These are phyloP conservation scores for Rutidosis leptorrhynchoides DNA, from an alignment of 129 eudicot genomes.

Conservation along the genomic window DNA sequence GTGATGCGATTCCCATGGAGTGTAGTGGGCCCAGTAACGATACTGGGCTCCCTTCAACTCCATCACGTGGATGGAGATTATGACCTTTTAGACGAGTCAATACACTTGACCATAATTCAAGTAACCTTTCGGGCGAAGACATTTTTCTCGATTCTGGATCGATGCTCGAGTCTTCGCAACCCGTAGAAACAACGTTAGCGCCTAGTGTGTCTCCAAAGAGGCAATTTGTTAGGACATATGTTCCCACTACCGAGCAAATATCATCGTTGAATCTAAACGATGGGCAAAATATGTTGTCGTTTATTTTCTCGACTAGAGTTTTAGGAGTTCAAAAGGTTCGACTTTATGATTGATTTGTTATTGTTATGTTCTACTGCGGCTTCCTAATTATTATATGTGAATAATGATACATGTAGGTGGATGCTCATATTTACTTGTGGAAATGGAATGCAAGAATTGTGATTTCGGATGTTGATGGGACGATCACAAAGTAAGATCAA, in stretches of 20 bases:
- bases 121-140: too few species aligned
- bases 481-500: too few species aligned
- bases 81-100: too few species aligned
- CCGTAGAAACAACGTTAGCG: slow-evolving; percentile 34
- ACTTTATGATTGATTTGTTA: neutral
- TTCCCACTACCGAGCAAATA: slow-evolving; percentile 82
- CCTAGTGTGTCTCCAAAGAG: slow-evolving; percentile 58
- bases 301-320: slow-evolving; percentile 72
- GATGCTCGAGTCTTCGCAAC: slow-evolving; percentile 37
- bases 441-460: too few species aligned
- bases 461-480: too few species aligned
- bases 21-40: too few species aligned
- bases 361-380: neutral
- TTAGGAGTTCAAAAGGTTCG: slow-evolving; percentile 80
- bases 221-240: slow-evolving; percentile 68
- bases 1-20: too few species aligned
- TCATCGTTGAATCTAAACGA: slow-evolving; percentile 82
- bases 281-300: slow-evolving; percentile 86
- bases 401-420: slow-evolving; percentile 53
- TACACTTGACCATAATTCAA: too few species aligned
- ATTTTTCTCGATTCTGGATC: too few species aligned
- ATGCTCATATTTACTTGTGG: slow-evolving; percentile 97
- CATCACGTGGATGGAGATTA: too few species aligned
- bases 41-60: too few species aligned
- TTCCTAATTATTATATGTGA: neutral